These are phyloP conservation scores for Sporobolomyces roseus DNA, from an alignment of 768 basidiomycete species.

Conservation along the genomic window DNA sequence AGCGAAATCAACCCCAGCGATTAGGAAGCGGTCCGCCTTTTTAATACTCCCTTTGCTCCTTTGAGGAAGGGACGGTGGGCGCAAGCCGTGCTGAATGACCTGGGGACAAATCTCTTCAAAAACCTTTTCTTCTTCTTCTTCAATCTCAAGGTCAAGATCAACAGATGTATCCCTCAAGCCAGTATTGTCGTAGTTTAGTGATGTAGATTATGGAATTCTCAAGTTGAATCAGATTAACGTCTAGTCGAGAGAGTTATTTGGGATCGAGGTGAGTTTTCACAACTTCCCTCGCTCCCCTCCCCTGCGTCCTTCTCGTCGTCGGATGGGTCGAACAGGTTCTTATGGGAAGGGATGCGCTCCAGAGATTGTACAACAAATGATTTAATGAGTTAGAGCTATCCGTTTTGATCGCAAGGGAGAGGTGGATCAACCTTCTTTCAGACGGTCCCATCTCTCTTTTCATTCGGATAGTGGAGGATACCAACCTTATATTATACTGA, in stretches of 20 bases:
- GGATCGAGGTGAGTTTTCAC: neutral
- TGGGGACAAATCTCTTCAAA: neutral
- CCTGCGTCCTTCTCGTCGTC: too few species aligned
- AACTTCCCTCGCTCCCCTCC: neutral
- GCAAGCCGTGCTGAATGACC: slow-evolving; percentile 31
- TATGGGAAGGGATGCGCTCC: too few species aligned
- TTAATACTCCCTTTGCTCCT: slow-evolving; percentile 1
- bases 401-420: neutral
- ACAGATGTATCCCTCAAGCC: too few species aligned
- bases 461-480: slow-evolving; percentile 8
- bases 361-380: slow-evolving; percentile 21
- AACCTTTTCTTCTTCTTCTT: neutral
- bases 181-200: too few species aligned
- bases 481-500: slow-evolving; percentile 19
- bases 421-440: slow-evolving; percentile 5
- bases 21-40: slow-evolving; percentile 35
- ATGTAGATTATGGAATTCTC: too few species aligned
- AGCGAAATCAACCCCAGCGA: neutral
- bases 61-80: slow-evolving; percentile 10
- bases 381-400: slow-evolving; percentile 36
- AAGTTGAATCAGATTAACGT: neutral
- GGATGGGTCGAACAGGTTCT: too few species aligned
- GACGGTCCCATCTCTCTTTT: neutral
- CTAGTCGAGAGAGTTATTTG: neutral
- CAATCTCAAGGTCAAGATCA: neutral